Conservation (phyloP, 129 eudicot genomes). For the Flaveria linearis region DNA sequence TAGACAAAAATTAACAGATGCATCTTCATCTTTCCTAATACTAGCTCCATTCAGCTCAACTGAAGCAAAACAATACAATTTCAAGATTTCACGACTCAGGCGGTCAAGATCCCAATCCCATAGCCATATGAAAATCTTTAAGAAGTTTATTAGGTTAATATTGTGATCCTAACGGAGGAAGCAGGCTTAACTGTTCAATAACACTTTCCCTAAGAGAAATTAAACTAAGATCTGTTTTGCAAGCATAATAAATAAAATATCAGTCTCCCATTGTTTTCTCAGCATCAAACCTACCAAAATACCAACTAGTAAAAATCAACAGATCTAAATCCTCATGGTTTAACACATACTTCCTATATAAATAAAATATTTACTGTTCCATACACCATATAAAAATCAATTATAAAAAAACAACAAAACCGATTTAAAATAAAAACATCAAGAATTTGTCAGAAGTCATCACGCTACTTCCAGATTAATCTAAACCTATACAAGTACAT, state of each 20-base stretch:
- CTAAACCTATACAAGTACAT: constrained; percentile 38
- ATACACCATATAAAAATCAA: constrained; percentile 13
- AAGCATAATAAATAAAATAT: constrained; percentile 16
- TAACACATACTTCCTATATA: constrained; percentile 5
- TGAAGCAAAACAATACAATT: not conserved
- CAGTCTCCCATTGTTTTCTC: not conserved
- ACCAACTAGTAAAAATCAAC: constrained; percentile 21
- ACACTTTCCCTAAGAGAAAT: not conserved
- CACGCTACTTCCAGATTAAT: constrained; percentile 36
- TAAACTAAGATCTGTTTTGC: not conserved
- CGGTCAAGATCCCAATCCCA: not conserved
- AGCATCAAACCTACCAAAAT: constrained; percentile 21
- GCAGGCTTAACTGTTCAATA: not conserved
- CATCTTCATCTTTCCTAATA: not conserved
- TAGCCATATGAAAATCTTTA: not conserved
- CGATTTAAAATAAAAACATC: constrained; percentile 10
- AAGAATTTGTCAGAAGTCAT: constrained; percentile 31
- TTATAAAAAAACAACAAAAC: not conserved
- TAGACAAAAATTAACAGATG: not conserved
- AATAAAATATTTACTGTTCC: constrained; percentile 14
- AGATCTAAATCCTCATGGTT: constrained; percentile 20
- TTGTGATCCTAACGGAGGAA: constrained; percentile 26
- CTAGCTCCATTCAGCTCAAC: constrained; percentile 19
- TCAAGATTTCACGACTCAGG: constrained; percentile 10
- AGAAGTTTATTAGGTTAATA: constrained; percentile 13